Conservation (phyloP, 2,329 filamentous ascomycete species). For the Penicillium sp. region DNA sequence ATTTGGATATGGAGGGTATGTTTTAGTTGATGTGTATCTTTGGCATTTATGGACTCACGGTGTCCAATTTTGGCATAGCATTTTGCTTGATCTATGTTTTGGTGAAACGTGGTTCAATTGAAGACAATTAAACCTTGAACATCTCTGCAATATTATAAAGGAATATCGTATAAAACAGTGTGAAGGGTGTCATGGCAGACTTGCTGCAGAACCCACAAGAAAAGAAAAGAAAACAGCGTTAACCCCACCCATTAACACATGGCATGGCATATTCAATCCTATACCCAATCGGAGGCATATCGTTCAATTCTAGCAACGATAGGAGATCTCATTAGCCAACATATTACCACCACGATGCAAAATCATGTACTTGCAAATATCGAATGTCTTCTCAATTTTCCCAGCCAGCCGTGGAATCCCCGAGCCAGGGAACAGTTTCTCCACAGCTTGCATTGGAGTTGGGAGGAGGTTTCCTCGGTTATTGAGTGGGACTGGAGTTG, state of each 20-base stretch:
- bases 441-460: slow-evolving; percentile 12
- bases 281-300: not conserved
- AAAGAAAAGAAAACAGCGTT: not conserved
- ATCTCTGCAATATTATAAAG: not conserved
- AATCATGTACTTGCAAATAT: slow-evolving; percentile 13
- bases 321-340: not conserved
- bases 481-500: slow-evolving; percentile 9
- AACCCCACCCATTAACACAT: too few relatives aligned
- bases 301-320: not conserved
- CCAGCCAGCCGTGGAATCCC: slow-evolving; percentile 14
- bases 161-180: not conserved
- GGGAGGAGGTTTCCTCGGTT: slow-evolving; percentile 4
- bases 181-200: not conserved
- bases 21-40: slow-evolving; percentile 27
- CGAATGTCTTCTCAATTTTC: slow-evolving; percentile 12
- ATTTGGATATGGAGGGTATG: slow-evolving; percentile 49
- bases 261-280: not conserved
- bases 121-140: not conserved
- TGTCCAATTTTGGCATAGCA: not conserved
- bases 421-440: slow-evolving; percentile 19
- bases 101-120: not conserved
- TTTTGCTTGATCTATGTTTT: not conserved
- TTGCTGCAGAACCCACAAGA: not conserved
- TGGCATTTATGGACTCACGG: not conserved
- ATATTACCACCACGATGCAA: not conserved